Evolutionary conservation across 1,284 basidiomycete species (phyloP).

Genomic region (Tranzscheliella williamsii): DNA sequence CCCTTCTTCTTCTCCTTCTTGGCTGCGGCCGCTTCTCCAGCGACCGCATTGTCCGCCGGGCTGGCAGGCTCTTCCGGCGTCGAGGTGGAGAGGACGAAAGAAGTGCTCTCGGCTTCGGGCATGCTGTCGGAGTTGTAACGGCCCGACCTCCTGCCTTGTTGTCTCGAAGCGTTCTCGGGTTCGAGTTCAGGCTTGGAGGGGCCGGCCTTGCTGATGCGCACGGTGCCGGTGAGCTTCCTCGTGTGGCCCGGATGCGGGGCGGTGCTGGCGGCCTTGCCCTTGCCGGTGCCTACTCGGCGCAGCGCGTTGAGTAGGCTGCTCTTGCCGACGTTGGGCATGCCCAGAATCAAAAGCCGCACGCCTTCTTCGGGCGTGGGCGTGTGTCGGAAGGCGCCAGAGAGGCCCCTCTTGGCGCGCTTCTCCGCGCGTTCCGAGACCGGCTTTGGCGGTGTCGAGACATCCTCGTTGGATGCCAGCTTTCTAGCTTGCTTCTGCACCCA

Average conservation of each 20-base stretch:
- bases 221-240: conserved; percentile 56
- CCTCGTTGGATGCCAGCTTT: conserved; percentile 8
- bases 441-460: conserved; percentile 1
- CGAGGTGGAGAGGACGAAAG: conserved; percentile 1
- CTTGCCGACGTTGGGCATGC: conserved; percentile 99
- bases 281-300: conserved; percentile 82
- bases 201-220: conserved; percentile 50
- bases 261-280: conserved; percentile 84
- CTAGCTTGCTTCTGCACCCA: conserved; percentile 56
- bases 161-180: too few species aligned
- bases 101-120: neutral
- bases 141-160: too few species aligned
- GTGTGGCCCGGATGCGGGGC: conserved; percentile 73
- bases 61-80: conserved; percentile 65
- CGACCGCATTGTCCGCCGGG: neutral
- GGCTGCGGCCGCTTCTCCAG: neutral
- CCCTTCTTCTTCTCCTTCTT: conserved; percentile 73
- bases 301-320: conserved; percentile 89
- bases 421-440: conserved; percentile 13
- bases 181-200: conserved; percentile 12
- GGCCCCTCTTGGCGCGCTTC: conserved; percentile 36
- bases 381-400: conserved; percentile 55
- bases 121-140: neutral
- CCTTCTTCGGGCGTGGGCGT: conserved; percentile 57
- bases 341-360: conserved; percentile 62